phyloP scores from a whole-genome alignment of 495 filamentous ascomycete genomes.

The Eremomyces bilateralis region DNA sequence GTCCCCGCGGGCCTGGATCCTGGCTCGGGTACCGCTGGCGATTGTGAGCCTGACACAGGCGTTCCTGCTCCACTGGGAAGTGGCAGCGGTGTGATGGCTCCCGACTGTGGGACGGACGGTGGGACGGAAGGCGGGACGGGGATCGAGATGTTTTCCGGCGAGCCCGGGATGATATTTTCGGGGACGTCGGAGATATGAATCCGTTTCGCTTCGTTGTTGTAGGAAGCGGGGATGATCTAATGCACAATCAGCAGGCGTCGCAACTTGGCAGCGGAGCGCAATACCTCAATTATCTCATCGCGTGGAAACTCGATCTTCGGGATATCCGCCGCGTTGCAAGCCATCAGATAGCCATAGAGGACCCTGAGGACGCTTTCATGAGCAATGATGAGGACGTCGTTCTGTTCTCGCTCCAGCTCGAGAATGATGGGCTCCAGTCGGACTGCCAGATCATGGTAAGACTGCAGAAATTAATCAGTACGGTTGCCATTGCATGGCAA shows the following conservation, averaged over 20 bases:
- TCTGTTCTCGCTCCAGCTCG: constrained; percentile 90
- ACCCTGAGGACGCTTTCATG: constrained; percentile 94
- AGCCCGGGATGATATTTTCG: constrained; percentile 40
- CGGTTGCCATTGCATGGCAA: constrained; percentile 1
- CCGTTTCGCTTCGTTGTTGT: constrained; percentile 83
- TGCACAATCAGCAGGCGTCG: too few relatives aligned
- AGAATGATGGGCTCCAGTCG: constrained; percentile 97
- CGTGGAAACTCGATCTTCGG: constrained; percentile 84
- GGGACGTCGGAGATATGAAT: constrained; percentile 53
- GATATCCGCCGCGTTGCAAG: constrained; percentile 90
- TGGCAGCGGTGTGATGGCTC: neutral
- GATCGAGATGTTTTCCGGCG: constrained; percentile 67
- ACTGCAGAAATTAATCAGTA: constrained; percentile 37
- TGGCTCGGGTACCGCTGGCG: too few relatives aligned
- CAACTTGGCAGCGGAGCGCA: constrained; percentile 4
- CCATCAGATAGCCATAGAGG: constrained; percentile 95
- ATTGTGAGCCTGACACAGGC: too few relatives aligned
- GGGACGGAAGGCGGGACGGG: constrained; percentile 44
- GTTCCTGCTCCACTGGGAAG: too few relatives aligned
- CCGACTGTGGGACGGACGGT: neutral
- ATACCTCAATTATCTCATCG: constrained; percentile 85
- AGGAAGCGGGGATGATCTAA: constrained; percentile 93
- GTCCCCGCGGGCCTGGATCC: too few relatives aligned
- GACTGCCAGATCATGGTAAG: constrained; percentile 94
- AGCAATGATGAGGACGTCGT: constrained; percentile 90